Percentiles rank a stretch among this genome's conserved stretches.
These are phyloP conservation scores for Boletus tomentosulus DNA, from an alignment of 768 basidiomycete species.

Conservation along the genomic window DNA sequence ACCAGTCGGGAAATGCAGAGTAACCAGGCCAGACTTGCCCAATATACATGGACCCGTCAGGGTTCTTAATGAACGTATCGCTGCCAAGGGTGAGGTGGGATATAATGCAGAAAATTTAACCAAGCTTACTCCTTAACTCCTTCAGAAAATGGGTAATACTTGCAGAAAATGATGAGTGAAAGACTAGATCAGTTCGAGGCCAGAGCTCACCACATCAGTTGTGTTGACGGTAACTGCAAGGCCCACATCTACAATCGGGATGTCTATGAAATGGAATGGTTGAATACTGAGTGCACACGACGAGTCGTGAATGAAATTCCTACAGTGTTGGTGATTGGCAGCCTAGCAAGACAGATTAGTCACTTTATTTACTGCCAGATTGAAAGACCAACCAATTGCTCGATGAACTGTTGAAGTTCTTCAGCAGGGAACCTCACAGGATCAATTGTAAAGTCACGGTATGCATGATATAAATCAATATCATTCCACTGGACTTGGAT, in stretches of 20 bases:
- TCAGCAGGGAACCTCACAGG: conserved; percentile 57
- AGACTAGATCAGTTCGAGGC: too few species aligned
- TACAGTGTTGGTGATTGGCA: conserved; percentile 31
- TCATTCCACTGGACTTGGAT: conserved; percentile 71
- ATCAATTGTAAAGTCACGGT: conserved; percentile 67
- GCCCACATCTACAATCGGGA: conserved; percentile 68
- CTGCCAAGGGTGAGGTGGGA: conserved; percentile 28
- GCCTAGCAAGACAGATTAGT: conserved; percentile 13
- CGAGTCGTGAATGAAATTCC: neutral
- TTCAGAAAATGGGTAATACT: conserved; percentile 66
- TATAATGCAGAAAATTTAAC: neutral
- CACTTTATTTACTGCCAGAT: neutral
- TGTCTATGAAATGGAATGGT: conserved; percentile 36
- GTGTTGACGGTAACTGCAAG: conserved; percentile 53
- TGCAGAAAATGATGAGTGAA: neutral
- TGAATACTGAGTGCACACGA: neutral
- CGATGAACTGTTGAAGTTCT: conserved; percentile 52
- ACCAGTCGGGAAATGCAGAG: conserved; percentile 68
- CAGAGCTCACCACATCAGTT: conserved; percentile 55
- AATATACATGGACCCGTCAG: conserved; percentile 65
- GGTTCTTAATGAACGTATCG: conserved; percentile 71
- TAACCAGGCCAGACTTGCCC: conserved; percentile 80
- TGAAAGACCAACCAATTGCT: conserved; percentile 46
- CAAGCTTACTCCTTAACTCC: conserved; percentile 52
- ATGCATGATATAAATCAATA: conserved; percentile 67